Evolutionary conservation across 2,329 filamentous ascomycete species (phyloP), one percentile per base, ranked within the genome.

Genomic region (Neoascochyta sp.): DNA sequence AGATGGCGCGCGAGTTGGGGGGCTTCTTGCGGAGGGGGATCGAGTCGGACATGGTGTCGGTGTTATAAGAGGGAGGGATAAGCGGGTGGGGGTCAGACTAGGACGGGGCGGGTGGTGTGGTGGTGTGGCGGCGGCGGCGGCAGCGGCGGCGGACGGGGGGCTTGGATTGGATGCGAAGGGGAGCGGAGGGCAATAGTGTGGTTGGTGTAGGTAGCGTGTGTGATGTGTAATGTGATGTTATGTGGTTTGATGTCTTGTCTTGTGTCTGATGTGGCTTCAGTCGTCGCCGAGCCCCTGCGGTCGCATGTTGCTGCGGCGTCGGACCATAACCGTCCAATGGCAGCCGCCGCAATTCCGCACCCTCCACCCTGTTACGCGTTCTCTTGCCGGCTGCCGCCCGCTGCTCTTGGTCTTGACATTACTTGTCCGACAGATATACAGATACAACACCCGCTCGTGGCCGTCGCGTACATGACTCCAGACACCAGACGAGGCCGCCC

Each of bases 11-110:
- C 36, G 34, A 22, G 21, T 34, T 39, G n/a, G 44, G 41, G 16
- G 43, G 43, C 26, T 50, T 49, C 40, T 54, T 56, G 47, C 50
- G 43, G 14, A 62, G 52, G 7, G 57, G 57, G 26, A 61, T 60
- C 32, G 51, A 56, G 42, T 61, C 52, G 52, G 56, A 55, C 58
- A 62, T 62, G 47, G 50, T 57, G 50, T 54, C 50, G 44, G 16
- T 32, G 21, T 37, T 36, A 36, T 36, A 32, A 13, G 20, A 8
- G 2, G 17, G 12, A 18, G 9, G 11, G 12, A 20, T 11, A 29
- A 44, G 45, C 46, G 34, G 41, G 31, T 43, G 47, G n/a, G n/a
- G n/a, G n/a, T n/a, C n/a, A n/a, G n/a, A n/a, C n/a, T n/a, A 24
- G 36, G 43, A 33, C 34, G 25, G n/a, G n/a, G n/a, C n/a, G n/a